phyloP scores from a whole-genome alignment of 129 eudicot species.

The Flaveria robusta region DNA sequence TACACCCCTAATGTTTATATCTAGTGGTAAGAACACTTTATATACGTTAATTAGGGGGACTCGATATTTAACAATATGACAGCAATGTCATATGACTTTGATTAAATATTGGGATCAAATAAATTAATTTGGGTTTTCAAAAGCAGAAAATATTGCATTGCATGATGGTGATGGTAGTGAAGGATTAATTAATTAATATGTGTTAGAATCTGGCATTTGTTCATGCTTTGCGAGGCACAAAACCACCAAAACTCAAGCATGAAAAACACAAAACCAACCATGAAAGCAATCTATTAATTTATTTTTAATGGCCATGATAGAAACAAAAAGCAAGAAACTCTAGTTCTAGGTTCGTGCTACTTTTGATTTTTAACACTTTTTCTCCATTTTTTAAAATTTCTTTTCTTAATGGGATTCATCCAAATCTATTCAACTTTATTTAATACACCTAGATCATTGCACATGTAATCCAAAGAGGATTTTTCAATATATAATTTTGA shows the following conservation, averaged over 20 bases:
- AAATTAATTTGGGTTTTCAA: constrained; percentile 10
- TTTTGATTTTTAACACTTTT: constrained; percentile 29
- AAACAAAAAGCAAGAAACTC: constrained; percentile 36
- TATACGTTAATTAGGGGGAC: background rate
- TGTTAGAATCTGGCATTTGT: constrained; percentile 36
- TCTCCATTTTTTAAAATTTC: constrained; percentile 6
- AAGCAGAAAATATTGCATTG: constrained; percentile 30
- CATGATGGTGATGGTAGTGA: constrained; percentile 38
- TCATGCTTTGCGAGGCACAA: constrained; percentile 44
- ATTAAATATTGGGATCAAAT: background rate
- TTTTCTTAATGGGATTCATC: constrained; percentile 22
- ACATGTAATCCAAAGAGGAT: background rate
- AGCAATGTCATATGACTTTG: constrained; percentile 25
- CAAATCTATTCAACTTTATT: constrained; percentile 9
- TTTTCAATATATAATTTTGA: background rate
- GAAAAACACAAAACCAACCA: constrained; percentile 23
- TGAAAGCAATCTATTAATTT: constrained; percentile 32
- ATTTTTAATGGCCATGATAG: constrained; percentile 35
- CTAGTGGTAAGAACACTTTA: constrained; percentile 11
- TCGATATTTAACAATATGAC: background rate
- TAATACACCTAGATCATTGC: background rate
- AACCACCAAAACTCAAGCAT: constrained; percentile 31
- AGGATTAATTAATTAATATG: constrained; percentile 27
- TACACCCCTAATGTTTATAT: background rate
- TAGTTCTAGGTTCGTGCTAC: constrained; percentile 25